Evolutionary conservation across 1,284 basidiomycete genomes (phyloP), one percentile per base, ranked within the genome.

Genomic region (Amylostereum areolatum): DNA sequence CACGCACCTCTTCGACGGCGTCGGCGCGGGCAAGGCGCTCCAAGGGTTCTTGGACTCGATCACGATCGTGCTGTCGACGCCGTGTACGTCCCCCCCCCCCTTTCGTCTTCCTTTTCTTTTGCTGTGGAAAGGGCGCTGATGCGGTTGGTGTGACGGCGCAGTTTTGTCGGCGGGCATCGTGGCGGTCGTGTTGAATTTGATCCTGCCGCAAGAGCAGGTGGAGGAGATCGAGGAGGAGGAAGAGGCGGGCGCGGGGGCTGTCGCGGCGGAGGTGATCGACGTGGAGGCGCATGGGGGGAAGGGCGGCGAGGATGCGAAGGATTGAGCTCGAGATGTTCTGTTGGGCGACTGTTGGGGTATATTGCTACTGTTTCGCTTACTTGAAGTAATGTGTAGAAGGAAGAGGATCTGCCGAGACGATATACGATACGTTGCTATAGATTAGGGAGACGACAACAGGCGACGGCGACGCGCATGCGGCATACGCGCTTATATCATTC

Each of bases 1-100:
- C 62, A 78, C 72, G 6, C 74, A 85, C 59, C 65, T 89, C 24
- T 91, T 90, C 55, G 84, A 86, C 39, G 70, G 77, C 8, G 83
- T 89, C 1, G 69, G 74, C 48, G 72, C 79, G 10, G 83, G 69
- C 58, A 72, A 69, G 41, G 86, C 82, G 1, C 66, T 92, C 6
- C 64, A 75, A 51, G 89, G 91, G 1, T 72, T 92, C 49, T 80
- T 93, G 52, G 73, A 85, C 61, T 85, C 83, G 4, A 89, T 93
- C 55, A 83, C 83, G 28, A 92, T 92, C 57, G 67, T 92, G 11
- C 65, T 92, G 43, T 83, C 79, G 53, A 89, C 85, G 2, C 86
- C 86, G 41, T 89, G 86, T 88, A 64, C 69, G 85, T 66, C 18
- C 43, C 41, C 24, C 28, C 30, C 28, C 18, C 11, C 32, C n/a